phyloP scores from a whole-genome alignment of 495 filamentous ascomycete species.

The Tirmania nivea region DNA sequence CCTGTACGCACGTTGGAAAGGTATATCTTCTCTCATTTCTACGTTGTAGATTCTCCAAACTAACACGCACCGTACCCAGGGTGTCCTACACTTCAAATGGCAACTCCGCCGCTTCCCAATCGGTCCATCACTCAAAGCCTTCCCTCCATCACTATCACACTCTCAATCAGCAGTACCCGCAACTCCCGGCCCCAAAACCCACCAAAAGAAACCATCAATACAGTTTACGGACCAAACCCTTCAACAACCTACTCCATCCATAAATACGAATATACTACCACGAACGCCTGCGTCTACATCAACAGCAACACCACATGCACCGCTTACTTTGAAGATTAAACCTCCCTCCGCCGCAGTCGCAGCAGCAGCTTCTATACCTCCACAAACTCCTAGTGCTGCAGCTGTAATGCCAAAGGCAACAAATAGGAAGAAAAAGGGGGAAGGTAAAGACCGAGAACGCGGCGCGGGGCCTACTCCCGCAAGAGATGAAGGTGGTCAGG shows the following conservation, averaged over 20 bases:
- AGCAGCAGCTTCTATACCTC: slow-evolving; percentile 5
- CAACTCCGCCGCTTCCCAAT: not conserved
- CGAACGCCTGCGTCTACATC: slow-evolving; percentile 11
- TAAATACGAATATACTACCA: slow-evolving; percentile 9
- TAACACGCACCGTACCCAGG: slow-evolving; percentile 9
- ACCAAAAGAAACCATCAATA: too few relatives aligned
- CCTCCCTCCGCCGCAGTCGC: slow-evolving; percentile 1
- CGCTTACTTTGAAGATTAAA: slow-evolving; percentile 3
- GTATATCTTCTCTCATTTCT: slow-evolving; percentile 16
- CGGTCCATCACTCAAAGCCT: too few relatives aligned
- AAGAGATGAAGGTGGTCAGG: too few relatives aligned
- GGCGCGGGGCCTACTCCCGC: too few relatives aligned
- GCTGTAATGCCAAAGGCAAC: not conserved
- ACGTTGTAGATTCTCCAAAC: not conserved
- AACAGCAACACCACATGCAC: slow-evolving; percentile 5
- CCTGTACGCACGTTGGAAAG: slow-evolving; percentile 37
- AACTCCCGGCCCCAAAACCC: too few relatives aligned
- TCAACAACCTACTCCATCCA: not conserved
- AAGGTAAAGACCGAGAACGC: not conserved
- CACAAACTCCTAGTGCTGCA: slow-evolving; percentile 4
- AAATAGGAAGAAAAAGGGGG: too few relatives aligned
- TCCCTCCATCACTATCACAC: too few relatives aligned
- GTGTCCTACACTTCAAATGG: slow-evolving; percentile 19
- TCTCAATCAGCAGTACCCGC: too few relatives aligned
- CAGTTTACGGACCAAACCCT: too few relatives aligned